Evolutionary conservation across 31 red algal species (phyloP).

Genomic region (Asparagopsis taxiformis): DNA sequence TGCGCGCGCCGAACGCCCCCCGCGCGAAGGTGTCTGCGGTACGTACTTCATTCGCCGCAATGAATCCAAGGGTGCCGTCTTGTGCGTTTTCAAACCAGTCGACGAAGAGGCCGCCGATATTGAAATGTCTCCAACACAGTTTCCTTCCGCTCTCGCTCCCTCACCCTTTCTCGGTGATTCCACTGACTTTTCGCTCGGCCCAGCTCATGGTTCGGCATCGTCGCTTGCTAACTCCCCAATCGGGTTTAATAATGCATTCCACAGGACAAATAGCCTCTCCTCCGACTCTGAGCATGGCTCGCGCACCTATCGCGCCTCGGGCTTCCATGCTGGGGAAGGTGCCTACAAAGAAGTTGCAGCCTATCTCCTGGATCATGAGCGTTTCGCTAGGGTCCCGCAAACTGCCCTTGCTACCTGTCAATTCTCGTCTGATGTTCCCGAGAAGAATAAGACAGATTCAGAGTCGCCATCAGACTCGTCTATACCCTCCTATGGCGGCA

Average conservation of each 20-base stretch:
- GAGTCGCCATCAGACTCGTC: conserved; percentile 15
- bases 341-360: conserved; percentile 90
- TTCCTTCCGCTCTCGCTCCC: conserved; percentile 10
- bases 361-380: conserved; percentile 91
- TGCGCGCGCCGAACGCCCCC: conserved; percentile 73
- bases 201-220: conserved; percentile 23
- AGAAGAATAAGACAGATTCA: conserved; percentile 20
- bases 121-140: conserved; percentile 58
- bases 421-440: conserved; percentile 37
- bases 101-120: conserved; percentile 89
- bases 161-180: conserved; percentile 14
- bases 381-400: conserved; percentile 83
- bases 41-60: conserved; percentile 85
- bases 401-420: conserved; percentile 79
- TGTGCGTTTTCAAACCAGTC: conserved; percentile 92
- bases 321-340: conserved; percentile 76
- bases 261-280: conserved; percentile 18
- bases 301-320: conserved; percentile 23
- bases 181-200: conserved; percentile 37
- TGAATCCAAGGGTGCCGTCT: conserved; percentile 42
- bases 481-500: conserved; percentile 13
- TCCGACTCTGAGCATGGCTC: conserved; percentile 51
- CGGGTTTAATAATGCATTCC: conserved; percentile 21
- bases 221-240: conserved; percentile 8
- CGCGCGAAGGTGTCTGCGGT: conserved; percentile 83